These are phyloP conservation scores for Dictyophora rubrovolvata DNA, from an alignment of 768 basidiomycete genomes.

Conservation along the genomic window DNA sequence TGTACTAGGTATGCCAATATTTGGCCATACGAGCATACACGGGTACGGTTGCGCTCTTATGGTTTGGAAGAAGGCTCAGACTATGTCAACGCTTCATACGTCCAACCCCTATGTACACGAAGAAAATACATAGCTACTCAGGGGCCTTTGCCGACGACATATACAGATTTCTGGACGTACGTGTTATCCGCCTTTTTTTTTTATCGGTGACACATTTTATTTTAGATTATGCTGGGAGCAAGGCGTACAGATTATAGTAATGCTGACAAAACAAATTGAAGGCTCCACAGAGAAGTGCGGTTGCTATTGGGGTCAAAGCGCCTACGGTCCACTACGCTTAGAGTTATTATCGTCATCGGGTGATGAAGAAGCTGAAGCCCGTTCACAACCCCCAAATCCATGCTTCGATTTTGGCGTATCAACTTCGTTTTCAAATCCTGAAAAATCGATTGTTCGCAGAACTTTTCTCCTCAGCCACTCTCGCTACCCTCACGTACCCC, in stretches of 20 bases:
- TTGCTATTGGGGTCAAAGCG: slow-evolving; percentile 60
- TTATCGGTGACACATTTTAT: background rate
- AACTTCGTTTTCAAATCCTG: slow-evolving; percentile 15
- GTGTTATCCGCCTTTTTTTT: slow-evolving; percentile 21
- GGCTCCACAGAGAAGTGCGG: slow-evolving; percentile 86
- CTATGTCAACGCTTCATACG: slow-evolving; percentile 92
- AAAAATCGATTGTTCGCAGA: slow-evolving; percentile 44
- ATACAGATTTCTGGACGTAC: slow-evolving; percentile 89
- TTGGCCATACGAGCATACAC: slow-evolving; percentile 94
- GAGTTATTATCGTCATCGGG: slow-evolving; percentile 40
- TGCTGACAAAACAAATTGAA: slow-evolving; percentile 91
- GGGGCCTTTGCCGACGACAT: slow-evolving; percentile 85
- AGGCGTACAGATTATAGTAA: slow-evolving; percentile 88
- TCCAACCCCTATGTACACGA: slow-evolving; percentile 75
- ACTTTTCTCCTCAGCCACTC: slow-evolving; percentile 57
- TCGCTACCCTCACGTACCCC: slow-evolving; percentile 45
- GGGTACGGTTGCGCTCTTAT: slow-evolving; percentile 52
- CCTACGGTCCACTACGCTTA: slow-evolving; percentile 65
- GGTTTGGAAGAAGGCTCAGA: slow-evolving; percentile 49
- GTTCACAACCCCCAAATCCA: background rate
- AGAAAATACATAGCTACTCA: slow-evolving; percentile 92
- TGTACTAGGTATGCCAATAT: slow-evolving; percentile 77
- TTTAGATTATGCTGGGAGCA: slow-evolving; percentile 84
- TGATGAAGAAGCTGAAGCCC: slow-evolving; percentile 25
- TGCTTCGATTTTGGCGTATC: slow-evolving; percentile 27